These are phyloP conservation scores for Fusarium globosum DNA, from an alignment of 2,329 filamentous ascomycete species.

Conservation along the genomic window DNA sequence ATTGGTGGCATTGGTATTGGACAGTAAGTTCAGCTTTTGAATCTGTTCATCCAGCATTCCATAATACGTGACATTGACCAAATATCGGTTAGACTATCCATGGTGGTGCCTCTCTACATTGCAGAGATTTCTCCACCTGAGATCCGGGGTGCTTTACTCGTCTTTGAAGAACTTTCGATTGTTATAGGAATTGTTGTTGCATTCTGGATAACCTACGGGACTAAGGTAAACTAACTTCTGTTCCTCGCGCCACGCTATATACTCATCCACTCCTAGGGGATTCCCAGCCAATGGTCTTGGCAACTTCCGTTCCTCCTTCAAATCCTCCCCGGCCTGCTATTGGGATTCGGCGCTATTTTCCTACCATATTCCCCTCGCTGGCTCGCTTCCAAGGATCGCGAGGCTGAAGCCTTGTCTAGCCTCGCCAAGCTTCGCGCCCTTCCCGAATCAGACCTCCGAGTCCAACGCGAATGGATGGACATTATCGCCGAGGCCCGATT, in stretches of 20 bases:
- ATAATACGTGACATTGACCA: background rate
- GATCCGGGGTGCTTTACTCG: slow-evolving; percentile 59
- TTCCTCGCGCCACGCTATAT: accelerated
- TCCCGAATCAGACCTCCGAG: slow-evolving; percentile 32
- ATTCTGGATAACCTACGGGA: slow-evolving; percentile 49
- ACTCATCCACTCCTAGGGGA: slow-evolving; percentile 3
- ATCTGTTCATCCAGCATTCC: accelerated
- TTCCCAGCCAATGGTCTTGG: slow-evolving; percentile 44
- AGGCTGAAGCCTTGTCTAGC: slow-evolving; percentile 39
- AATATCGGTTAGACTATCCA: slow-evolving; percentile 36
- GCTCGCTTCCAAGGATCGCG: slow-evolving; percentile 42
- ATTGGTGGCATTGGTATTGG: slow-evolving; percentile 58
- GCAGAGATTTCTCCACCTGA: slow-evolving; percentile 61
- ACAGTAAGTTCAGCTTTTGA: background rate
- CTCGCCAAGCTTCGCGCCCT: slow-evolving; percentile 41
- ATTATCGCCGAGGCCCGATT: slow-evolving; percentile 44
- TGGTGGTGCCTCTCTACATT: slow-evolving; percentile 56
- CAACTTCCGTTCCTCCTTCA: slow-evolving; percentile 47
- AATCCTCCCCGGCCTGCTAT: slow-evolving; percentile 42
- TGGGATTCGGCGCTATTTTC: slow-evolving; percentile 41
- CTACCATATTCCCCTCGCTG: slow-evolving; percentile 46
- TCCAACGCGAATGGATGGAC: slow-evolving; percentile 42
- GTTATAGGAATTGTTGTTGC: slow-evolving; percentile 47
- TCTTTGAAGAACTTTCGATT: slow-evolving; percentile 53
- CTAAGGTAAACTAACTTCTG: slow-evolving; percentile 12